Percentiles rank a stretch among this genome's conserved stretches.
phyloP scores from a whole-genome alignment of 2,329 filamentous ascomycete genomes.

The Berkeleyomyces rouxiae region DNA sequence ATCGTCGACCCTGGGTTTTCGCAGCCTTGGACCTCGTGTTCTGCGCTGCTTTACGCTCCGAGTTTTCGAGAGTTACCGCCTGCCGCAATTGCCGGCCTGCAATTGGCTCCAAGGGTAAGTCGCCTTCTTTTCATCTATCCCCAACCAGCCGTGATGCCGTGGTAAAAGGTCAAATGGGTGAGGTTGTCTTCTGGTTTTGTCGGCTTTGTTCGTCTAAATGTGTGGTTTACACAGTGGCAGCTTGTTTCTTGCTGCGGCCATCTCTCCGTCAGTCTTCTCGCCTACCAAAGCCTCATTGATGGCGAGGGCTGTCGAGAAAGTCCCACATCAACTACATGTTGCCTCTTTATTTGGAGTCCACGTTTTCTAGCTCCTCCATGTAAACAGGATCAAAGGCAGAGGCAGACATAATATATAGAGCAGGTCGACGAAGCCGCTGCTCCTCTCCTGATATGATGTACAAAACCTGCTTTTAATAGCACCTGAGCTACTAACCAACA shows the following conservation, averaged over 20 bases:
- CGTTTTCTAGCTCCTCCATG: constrained; percentile 1
- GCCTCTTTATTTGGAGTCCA: constrained; percentile 10
- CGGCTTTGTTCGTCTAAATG: not conserved
- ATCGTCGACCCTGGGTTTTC: not conserved
- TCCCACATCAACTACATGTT: not conserved
- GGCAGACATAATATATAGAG: not conserved
- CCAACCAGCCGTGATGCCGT: constrained; percentile 7
- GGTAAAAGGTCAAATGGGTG: constrained; percentile 8
- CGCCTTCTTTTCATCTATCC: not conserved
- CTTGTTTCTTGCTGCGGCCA: not conserved
- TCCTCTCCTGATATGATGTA: not conserved
- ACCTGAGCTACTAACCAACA: constrained; percentile 6
- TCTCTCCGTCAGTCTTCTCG: not conserved
- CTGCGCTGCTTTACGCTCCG: not conserved
- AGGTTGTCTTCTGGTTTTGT: constrained; percentile 3
- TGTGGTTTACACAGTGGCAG: not conserved
- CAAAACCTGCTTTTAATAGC: constrained; percentile 3
- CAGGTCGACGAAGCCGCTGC: constrained; percentile 5
- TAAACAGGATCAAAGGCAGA: constrained; percentile 11
- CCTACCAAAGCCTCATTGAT: not conserved
- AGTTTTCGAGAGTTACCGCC: not conserved
- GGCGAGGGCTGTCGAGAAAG: not conserved
- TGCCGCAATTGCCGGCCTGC: not conserved
- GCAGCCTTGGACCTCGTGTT: not conserved
- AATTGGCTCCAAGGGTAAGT: not conserved